These are phyloP conservation scores for Cardamine occulta DNA, from an alignment of 345 rosid species.

Conservation along the genomic window DNA sequence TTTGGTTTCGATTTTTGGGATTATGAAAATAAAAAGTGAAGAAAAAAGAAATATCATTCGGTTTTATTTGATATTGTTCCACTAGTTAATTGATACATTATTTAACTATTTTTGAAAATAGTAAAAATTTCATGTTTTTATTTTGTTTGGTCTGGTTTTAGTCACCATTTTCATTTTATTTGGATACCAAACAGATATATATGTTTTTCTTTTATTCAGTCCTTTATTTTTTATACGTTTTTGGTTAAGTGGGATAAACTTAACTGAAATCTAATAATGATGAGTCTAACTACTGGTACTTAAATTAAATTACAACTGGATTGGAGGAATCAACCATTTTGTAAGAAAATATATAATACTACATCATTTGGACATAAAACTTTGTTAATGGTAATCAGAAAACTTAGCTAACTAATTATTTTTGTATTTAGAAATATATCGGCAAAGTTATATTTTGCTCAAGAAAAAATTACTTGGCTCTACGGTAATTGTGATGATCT, in stretches of 20 bases:
- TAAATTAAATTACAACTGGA: too few relatives aligned
- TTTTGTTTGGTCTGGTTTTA: neutral
- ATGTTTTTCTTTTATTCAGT: neutral
- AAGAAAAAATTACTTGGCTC: too few relatives aligned
- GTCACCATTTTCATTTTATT: too few relatives aligned
- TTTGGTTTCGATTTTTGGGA: neutral
- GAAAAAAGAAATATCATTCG: neutral
- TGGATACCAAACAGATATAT: neutral
- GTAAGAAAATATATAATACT: neutral
- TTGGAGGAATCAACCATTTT: neutral
- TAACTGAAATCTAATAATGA: too few relatives aligned
- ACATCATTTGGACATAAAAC: neutral
- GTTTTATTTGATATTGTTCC: too few relatives aligned
- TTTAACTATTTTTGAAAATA: neutral
- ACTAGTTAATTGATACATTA: neutral
- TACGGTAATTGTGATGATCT: too few relatives aligned
- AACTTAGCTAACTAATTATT: neutral
- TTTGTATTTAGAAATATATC: too few relatives aligned
- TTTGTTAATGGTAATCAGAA: neutral
- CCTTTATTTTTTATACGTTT: neutral
- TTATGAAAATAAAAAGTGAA: neutral
- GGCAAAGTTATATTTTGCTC: neutral
- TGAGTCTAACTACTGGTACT: neutral
- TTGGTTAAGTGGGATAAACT: neutral
- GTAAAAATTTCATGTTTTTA: neutral